Evolutionary conservation across 1,139 yeast genomes (phyloP).

Genomic region (Petasospora rhodanensis): DNA sequence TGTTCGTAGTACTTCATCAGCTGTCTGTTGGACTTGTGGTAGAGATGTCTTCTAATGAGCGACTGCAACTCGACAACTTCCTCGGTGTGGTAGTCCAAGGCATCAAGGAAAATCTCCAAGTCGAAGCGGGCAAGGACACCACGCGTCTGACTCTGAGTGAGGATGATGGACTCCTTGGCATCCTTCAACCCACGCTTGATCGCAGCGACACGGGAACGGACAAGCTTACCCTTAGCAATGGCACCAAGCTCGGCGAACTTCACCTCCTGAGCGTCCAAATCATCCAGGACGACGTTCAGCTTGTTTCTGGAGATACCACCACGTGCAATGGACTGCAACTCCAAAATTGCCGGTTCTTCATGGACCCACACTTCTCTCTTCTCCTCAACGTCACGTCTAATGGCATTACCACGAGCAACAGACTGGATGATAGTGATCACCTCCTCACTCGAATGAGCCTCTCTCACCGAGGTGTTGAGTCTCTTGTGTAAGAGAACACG

Average conservation of each 20-base stretch:
- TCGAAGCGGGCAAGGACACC: constrained; percentile 48
- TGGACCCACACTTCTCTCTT: constrained; percentile 15
- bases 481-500: constrained; percentile 16
- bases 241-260: constrained; percentile 31
- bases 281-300: constrained; percentile 25
- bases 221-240: constrained; percentile 26
- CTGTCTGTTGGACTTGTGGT: constrained; percentile 28
- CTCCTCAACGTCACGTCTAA: constrained; percentile 15
- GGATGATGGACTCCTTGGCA: constrained; percentile 27
- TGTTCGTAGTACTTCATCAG: constrained; percentile 49
- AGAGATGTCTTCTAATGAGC: constrained; percentile 29
- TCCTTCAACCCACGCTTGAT: constrained; percentile 14
- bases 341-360: constrained; percentile 19
- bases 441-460: constrained; percentile 21
- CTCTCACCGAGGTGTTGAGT: constrained; percentile 17
- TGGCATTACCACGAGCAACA: constrained; percentile 20
- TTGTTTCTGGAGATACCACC: constrained; percentile 47
- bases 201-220: constrained; percentile 19
- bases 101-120: constrained; percentile 45
- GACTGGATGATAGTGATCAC: constrained; percentile 27
- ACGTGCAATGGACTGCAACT: constrained; percentile 49
- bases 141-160: constrained; percentile 38
- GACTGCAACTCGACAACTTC: constrained; percentile 34
- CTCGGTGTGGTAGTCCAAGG: constrained; percentile 38
- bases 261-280: constrained; percentile 16